Conservation (phyloP, 2,329 filamentous ascomycete species). For the Uncinocarpus reesii region DNA sequence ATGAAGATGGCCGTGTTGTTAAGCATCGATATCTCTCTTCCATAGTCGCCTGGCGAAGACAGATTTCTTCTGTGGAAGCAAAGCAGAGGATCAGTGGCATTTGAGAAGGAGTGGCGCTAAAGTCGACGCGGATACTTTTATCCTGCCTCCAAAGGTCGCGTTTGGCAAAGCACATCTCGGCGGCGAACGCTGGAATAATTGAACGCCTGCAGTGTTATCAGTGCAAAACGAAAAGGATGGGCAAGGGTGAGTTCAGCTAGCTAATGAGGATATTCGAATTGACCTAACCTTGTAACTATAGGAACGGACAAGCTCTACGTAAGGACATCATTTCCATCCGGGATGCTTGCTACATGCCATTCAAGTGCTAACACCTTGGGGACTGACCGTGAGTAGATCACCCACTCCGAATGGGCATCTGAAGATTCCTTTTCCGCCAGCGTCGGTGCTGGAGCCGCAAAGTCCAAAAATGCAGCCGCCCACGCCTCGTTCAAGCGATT, state of each 20-base stretch:
- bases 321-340: conserved; percentile 19
- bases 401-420: conserved; percentile 94
- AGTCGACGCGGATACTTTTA: too few species aligned
- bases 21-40: too few species aligned
- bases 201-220: too few species aligned
- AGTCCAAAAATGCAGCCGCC: conserved; percentile 40
- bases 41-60: too few species aligned
- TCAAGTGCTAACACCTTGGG: conserved; percentile 11
- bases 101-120: background rate
- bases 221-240: conserved; percentile 15
- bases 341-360: conserved; percentile 17
- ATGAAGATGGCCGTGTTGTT: too few species aligned
- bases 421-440: conserved; percentile 79
- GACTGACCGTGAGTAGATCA: conserved; percentile 53
- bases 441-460: conserved; percentile 56
- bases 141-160: too few species aligned
- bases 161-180: too few species aligned
- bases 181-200: too few species aligned
- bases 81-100: too few species aligned
- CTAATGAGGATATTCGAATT: too few species aligned
- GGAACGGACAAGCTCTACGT: conserved; percentile 44
- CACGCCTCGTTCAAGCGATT: conserved; percentile 70
- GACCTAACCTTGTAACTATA: conserved; percentile 18
- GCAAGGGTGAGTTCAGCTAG: conserved; percentile 34
- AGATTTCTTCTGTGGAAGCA: too few species aligned